Evolutionary conservation across 1,284 basidiomycete species (phyloP).

Genomic region (Sparassis latifolia): DNA sequence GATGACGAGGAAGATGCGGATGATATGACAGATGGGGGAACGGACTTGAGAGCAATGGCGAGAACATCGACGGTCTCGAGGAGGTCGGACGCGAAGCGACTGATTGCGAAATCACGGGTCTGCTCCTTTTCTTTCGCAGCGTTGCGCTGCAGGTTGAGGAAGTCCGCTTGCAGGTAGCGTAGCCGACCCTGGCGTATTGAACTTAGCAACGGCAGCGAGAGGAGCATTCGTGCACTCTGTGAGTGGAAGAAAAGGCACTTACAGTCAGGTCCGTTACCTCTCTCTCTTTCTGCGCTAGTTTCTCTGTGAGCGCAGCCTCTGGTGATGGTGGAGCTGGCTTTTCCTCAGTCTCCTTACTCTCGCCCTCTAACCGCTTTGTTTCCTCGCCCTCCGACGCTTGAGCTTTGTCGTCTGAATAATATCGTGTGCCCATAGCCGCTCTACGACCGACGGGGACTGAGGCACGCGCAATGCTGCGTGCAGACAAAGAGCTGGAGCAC

Average conservation of each 20-base stretch:
- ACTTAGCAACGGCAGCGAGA: neutral
- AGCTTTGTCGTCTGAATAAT: conserved; percentile 49
- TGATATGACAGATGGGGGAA: conserved; percentile 48
- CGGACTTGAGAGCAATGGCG: conserved; percentile 80
- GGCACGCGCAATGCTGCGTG: conserved; percentile 35
- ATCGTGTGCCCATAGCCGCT: conserved; percentile 20
- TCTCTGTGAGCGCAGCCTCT: conserved; percentile 34
- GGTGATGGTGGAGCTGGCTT: conserved; percentile 14
- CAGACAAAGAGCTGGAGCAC: conserved; percentile 47
- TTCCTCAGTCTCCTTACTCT: conserved; percentile 17
- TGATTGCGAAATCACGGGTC: conserved; percentile 90
- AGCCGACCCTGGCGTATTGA: conserved; percentile 59
- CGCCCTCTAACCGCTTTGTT: conserved; percentile 22
- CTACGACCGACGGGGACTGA: conserved; percentile 20
- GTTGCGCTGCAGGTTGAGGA: conserved; percentile 91
- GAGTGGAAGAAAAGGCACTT: conserved; percentile 24
- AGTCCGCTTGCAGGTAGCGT: conserved; percentile 89
- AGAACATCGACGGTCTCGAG: conserved; percentile 93
- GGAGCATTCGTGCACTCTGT: neutral
- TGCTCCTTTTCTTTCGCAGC: conserved; percentile 87
- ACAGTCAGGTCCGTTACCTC: conserved; percentile 74
- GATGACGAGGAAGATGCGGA: conserved; percentile 18
- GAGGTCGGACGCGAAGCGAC: conserved; percentile 85
- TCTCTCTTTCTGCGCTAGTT: conserved; percentile 66
- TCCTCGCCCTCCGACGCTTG: conserved; percentile 24